Conservation (phyloP, 1,139 yeast species). For the Zygosaccharomyces pseudobailii region DNA sequence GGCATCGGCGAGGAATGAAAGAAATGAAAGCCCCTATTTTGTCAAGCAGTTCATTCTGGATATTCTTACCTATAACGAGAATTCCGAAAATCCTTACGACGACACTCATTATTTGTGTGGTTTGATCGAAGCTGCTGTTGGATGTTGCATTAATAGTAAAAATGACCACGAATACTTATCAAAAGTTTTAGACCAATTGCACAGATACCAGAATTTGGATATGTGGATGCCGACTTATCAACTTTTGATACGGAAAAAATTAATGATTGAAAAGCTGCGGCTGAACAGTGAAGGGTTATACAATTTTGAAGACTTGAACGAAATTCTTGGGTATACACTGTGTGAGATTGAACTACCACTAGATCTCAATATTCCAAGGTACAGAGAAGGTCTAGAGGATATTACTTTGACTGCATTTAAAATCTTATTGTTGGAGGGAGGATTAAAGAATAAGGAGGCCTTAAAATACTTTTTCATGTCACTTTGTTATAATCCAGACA, state of each 20-base stretch:
- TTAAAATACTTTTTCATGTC: constrained; percentile 58
- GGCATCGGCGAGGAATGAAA: constrained; percentile 53
- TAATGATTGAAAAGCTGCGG: constrained; percentile 50
- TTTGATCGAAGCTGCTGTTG: constrained; percentile 54
- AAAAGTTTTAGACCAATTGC: constrained; percentile 55
- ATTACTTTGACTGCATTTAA: constrained; percentile 66
- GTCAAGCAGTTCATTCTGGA: constrained; percentile 63
- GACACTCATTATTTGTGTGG: constrained; percentile 66
- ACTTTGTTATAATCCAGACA: constrained; percentile 52
- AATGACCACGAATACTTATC: constrained; percentile 37
- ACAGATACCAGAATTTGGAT: constrained; percentile 74
- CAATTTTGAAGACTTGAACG: constrained; percentile 42
- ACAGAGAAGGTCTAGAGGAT: constrained; percentile 43
- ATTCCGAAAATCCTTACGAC: constrained; percentile 68
- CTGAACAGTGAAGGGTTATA: constrained; percentile 57
- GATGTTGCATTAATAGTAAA: constrained; percentile 37
- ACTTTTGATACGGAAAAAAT: constrained; percentile 50
- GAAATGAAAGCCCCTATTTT: constrained; percentile 63
- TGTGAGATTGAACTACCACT: constrained; percentile 8
- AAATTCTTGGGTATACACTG: constrained; percentile 37
- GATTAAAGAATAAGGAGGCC: constrained; percentile 58
- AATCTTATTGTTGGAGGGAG: constrained; percentile 70
- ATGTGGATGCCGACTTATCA: constrained; percentile 82
- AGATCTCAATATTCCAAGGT: constrained; percentile 10
- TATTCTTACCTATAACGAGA: constrained; percentile 78